phyloP scores from a whole-genome alignment of 352 stramenopile species.

The Globisporangium lucens region DNA sequence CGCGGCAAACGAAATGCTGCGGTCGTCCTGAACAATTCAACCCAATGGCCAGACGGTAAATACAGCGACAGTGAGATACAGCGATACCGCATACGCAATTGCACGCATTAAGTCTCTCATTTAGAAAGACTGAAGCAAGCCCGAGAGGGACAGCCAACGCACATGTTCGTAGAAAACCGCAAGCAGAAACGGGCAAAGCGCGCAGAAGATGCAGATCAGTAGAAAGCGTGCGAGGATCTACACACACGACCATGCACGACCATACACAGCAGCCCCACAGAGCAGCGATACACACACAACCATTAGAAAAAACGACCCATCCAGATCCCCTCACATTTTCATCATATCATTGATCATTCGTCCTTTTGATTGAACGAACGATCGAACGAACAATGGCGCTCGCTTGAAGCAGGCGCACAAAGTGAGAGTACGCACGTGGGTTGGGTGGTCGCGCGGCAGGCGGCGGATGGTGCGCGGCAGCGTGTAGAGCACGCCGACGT shows the following conservation, averaged over 20 bases:
- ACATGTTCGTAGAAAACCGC: slow-evolving; percentile 84
- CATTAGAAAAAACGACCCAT: neutral
- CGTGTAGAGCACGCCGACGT: slow-evolving; percentile 87
- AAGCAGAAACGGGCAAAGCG: slow-evolving; percentile 76
- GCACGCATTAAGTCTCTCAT: neutral
- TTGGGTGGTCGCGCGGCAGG: slow-evolving; percentile 80
- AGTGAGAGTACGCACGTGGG: slow-evolving; percentile 45
- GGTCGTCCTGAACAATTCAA: slow-evolving; percentile 46
- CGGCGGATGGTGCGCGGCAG: slow-evolving; percentile 67
- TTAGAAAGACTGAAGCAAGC: neutral
- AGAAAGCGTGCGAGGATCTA: slow-evolving; percentile 86
- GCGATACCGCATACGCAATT: neutral
- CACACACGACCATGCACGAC: neutral
- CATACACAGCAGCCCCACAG: neutral
- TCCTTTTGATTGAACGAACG: neutral
- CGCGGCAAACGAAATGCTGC: slow-evolving; percentile 74
- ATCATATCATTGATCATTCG: neutral
- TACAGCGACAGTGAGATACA: neutral
- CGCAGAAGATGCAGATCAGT: slow-evolving; percentile 87
- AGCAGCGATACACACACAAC: neutral
- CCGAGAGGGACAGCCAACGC: slow-evolving; percentile 15
- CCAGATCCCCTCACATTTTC: neutral
- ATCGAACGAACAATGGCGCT: neutral
- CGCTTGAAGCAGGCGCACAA: slow-evolving; percentile 1
- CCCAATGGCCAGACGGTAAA: neutral